Evolutionary conservation across 306 rosid genomes (phyloP), one percentile per base, ranked within the genome.

Genomic region (Carpinus viminea): DNA sequence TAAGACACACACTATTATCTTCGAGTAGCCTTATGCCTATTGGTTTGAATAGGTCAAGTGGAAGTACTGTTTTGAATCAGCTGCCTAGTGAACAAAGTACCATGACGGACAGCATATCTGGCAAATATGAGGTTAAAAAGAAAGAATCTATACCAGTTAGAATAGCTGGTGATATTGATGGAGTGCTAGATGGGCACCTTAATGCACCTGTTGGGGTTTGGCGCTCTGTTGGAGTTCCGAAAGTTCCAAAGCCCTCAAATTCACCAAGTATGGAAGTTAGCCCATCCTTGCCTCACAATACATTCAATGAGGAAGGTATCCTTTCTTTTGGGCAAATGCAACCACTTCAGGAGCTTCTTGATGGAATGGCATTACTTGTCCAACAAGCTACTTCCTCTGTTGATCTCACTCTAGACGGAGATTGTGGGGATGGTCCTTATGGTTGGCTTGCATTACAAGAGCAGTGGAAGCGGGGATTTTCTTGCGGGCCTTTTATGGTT

Each of bases 311-410:
- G 68, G 99, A 95, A 55, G 86, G 96, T 70, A 86, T 93, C 77
- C 96, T 93, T 85, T 87, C 98, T 73, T 95, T 91, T 62, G 86
- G 92, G 83, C 97, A 95, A 80, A 89, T 97, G 81, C 91, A 90
- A 83, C 96, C 98, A 31, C 99, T 95, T 85, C 98, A 91, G 86
- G 99, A 95, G 84, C 94, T 95, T 81, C 98, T 95, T 80, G 99
- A 95, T 76, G 97, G 98, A 73, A 82, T 95, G 70, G 81, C 91
- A 36, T 85, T 95, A 56, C 95, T 95, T 83, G 98, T 93, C 73
- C 99, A 95, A 78, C 99, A 95, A 77, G 98, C 99, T 80, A 89
- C 89, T 73, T 89, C 99, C 74, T 90, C 91, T 77, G 99, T 95
- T 81, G 99, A 95, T 88, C 85, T 95, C 70, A 88, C 98, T 77